Evolutionary conservation across 306 rosid genomes (phyloP).

Genomic region (Gynostemma pentaphyllum): DNA sequence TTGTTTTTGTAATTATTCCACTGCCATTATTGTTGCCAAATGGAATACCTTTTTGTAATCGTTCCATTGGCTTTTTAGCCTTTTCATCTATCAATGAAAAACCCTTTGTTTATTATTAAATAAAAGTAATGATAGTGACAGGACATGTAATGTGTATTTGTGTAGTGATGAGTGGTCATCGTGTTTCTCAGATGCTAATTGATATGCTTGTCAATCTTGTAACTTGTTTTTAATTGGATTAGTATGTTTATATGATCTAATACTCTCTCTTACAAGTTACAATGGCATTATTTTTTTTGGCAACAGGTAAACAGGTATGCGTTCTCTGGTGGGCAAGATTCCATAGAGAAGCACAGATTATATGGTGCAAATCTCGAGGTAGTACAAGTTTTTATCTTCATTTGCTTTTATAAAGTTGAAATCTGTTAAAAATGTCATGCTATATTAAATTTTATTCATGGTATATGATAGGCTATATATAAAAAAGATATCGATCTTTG

Average conservation of each 20-base stretch:
- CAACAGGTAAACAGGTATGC: slow-evolving; percentile 67
- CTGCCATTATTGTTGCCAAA: no score
- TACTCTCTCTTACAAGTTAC: no score
- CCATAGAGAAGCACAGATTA: slow-evolving; percentile 72
- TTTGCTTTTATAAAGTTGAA: neutral
- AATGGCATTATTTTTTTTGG: neutral
- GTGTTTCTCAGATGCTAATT: neutral
- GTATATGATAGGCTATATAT: neutral
- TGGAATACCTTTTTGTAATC: no score
- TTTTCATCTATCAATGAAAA: no score
- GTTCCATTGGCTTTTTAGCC: no score
- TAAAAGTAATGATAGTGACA: neutral
- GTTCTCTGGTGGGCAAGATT: slow-evolving; percentile 95
- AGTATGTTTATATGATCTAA: neutral
- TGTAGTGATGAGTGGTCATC: neutral
- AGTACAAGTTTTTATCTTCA: neutral
- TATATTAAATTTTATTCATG: neutral
- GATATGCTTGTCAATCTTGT: neutral
- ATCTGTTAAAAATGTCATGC: neutral
- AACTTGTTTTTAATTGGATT: slow-evolving; percentile 2
- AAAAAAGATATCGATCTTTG: neutral
- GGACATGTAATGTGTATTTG: neutral
- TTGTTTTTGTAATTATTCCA: no score
- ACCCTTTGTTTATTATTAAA: no score
- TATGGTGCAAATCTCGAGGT: slow-evolving; percentile 92